A percentile compares a stretch with the other conserved stretches of the same genome.
These are phyloP conservation scores for Globisporangium splendens DNA, from an alignment of 352 stramenopile genomes.

Conservation along the genomic window DNA sequence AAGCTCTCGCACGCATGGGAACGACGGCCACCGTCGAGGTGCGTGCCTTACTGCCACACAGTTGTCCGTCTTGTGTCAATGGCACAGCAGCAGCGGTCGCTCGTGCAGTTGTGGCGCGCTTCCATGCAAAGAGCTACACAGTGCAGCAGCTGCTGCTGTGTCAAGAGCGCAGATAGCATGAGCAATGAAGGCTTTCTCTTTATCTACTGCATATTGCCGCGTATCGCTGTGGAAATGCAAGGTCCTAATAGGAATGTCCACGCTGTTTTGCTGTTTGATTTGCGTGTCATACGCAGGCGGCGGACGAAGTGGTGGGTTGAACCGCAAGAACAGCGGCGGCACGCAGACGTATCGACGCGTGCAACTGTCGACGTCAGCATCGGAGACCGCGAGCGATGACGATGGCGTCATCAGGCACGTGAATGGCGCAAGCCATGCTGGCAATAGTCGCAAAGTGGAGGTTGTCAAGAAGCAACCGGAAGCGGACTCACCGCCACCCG, in stretches of 20 bases:
- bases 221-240: too few species aligned
- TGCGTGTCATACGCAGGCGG: constrained; percentile 8
- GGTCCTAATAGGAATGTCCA: not conserved
- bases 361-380: not conserved
- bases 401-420: not conserved
- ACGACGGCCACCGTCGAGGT: constrained; percentile 26
- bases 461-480: constrained; percentile 3
- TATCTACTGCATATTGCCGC: too few species aligned
- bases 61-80: not conserved
- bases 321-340: not conserved
- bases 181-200: not conserved
- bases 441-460: constrained; percentile 9
- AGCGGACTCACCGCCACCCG: constrained; percentile 18
- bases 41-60: not conserved
- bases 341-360: constrained; percentile 12
- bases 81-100: too few species aligned
- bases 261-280: not conserved
- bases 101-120: not conserved
- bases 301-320: constrained; percentile 13
- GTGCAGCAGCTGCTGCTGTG: not conserved
- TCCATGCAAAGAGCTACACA: too few species aligned
- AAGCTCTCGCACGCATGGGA: constrained; percentile 24
- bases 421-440: not conserved
- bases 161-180: too few species aligned
- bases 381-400: not conserved